These are phyloP conservation scores for Neofusicoccum umdonicola DNA, from an alignment of 2,329 filamentous ascomycete species.

Conservation along the genomic window DNA sequence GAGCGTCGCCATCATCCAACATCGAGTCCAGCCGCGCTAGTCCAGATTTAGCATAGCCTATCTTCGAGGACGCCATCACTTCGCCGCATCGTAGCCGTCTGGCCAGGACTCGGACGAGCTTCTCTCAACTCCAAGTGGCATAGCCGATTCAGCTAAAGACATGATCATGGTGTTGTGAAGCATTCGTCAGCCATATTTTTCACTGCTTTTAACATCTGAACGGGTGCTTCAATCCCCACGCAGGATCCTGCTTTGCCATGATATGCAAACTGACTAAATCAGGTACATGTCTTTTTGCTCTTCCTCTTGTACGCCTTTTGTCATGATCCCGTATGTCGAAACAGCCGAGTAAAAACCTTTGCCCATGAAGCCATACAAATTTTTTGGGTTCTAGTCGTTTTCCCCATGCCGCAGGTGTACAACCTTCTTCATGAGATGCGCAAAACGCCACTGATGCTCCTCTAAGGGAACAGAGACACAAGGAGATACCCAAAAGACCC, in stretches of 20 bases:
- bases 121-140: too few relatives aligned
- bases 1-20: background rate
- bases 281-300: background rate
- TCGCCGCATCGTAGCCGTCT: background rate
- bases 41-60: background rate
- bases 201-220: too few relatives aligned
- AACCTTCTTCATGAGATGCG: slow-evolving; percentile 2
- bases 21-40: background rate
- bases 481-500: background rate
- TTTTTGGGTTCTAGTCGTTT: background rate
- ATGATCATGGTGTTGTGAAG: too few relatives aligned
- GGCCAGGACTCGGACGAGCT: too few relatives aligned
- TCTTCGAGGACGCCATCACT: background rate
- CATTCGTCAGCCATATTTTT: too few relatives aligned
- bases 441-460: slow-evolving; percentile 1
- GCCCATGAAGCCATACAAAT: background rate
- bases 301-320: background rate
- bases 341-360: background rate
- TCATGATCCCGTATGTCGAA: background rate
- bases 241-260: too few relatives aligned
- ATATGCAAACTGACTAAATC: background rate
- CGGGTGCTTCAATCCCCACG: too few relatives aligned
- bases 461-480: background rate
- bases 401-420: slow-evolving; percentile 3
- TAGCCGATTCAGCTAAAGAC: too few relatives aligned